phyloP scores from a whole-genome alignment of 1,139 yeast genomes.

The Sugiyamaella sp. region DNA sequence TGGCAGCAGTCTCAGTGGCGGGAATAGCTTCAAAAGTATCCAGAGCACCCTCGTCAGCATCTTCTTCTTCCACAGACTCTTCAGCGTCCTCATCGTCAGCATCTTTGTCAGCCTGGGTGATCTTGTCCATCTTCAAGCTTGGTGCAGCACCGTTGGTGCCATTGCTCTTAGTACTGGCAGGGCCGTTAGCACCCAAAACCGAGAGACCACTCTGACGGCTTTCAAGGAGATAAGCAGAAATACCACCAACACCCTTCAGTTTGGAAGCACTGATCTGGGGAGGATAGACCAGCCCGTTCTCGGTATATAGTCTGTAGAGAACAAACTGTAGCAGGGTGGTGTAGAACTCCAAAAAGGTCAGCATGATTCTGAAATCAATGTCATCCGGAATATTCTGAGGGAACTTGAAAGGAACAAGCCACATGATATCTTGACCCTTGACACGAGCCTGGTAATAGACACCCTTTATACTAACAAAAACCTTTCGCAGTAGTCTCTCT shows the following conservation, averaged over 20 bases:
- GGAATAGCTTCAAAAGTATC: conserved; percentile 68
- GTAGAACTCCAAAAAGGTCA: conserved; percentile 93
- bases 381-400: conserved; percentile 95
- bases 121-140: conserved; percentile 33
- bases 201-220: conserved; percentile 46
- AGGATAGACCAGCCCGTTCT: conserved; percentile 84
- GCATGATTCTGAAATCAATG: conserved; percentile 95
- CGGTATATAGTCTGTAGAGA: conserved; percentile 81
- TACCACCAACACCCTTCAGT: conserved; percentile 86
- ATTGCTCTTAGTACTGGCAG: conserved; percentile 30
- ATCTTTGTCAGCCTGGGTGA: conserved; percentile 44
- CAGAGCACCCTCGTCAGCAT: conserved; percentile 52
- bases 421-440: conserved; percentile 88
- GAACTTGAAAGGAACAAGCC: conserved; percentile 97
- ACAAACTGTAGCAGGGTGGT: conserved; percentile 89
- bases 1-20: conserved; percentile 61
- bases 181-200: conserved; percentile 39
- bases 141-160: conserved; percentile 32
- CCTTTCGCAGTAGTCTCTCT: conserved; percentile 80
- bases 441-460: conserved; percentile 91
- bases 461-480: conserved; percentile 96
- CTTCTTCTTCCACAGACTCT: conserved; percentile 48
- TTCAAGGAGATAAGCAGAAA: conserved; percentile 78
- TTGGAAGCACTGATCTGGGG: conserved; percentile 76
- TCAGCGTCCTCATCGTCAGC: conserved; percentile 45